A percentile compares a stretch with the other conserved stretches of the same genome.
Conservation (phyloP, 2,329 filamentous ascomycete species). For the Pseudocercospora cruenta region DNA sequence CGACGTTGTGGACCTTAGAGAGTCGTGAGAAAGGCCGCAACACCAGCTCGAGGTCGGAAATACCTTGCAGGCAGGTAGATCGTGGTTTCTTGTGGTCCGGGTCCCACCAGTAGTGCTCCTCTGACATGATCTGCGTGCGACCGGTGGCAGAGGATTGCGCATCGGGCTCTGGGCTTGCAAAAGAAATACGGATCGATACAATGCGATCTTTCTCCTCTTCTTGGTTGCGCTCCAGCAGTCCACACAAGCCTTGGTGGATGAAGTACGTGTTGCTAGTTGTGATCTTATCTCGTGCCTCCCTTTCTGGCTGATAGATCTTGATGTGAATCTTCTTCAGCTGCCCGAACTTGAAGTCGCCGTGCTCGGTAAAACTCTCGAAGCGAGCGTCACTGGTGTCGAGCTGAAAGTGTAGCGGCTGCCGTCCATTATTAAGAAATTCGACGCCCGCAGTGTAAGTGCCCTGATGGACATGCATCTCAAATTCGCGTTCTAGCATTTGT, state of each 20-base stretch:
- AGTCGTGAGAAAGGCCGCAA: constrained; percentile 33
- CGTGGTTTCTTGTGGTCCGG: constrained; percentile 23
- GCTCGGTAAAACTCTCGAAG: constrained; percentile 33
- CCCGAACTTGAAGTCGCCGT: constrained; percentile 33
- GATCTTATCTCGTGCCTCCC: constrained; percentile 22
- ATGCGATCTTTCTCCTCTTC: constrained; percentile 27
- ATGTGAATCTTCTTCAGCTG: constrained; percentile 36
- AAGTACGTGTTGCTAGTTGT: constrained; percentile 36
- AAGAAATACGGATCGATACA: constrained; percentile 30
- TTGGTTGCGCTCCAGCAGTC: constrained; percentile 29
- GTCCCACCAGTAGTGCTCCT: constrained; percentile 34
- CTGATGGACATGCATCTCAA: constrained; percentile 37
- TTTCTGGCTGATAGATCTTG: constrained; percentile 29
- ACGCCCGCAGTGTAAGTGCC: constrained; percentile 33
- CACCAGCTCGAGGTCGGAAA: constrained; percentile 35
- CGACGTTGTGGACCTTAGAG: constrained; percentile 30
- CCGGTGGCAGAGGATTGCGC: neutral
- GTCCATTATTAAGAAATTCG: constrained; percentile 37
- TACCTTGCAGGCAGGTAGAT: constrained; percentile 28
- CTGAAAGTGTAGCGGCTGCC: constrained; percentile 37
- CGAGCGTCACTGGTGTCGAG: constrained; percentile 28
- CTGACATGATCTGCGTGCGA: constrained; percentile 18
- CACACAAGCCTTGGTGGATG: constrained; percentile 34
- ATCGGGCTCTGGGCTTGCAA: constrained; percentile 17
- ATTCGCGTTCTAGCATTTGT: constrained; percentile 29